Evolutionary conservation across 2,329 filamentous ascomycete genomes (phyloP).

Genomic region (Daldinia sp.): DNA sequence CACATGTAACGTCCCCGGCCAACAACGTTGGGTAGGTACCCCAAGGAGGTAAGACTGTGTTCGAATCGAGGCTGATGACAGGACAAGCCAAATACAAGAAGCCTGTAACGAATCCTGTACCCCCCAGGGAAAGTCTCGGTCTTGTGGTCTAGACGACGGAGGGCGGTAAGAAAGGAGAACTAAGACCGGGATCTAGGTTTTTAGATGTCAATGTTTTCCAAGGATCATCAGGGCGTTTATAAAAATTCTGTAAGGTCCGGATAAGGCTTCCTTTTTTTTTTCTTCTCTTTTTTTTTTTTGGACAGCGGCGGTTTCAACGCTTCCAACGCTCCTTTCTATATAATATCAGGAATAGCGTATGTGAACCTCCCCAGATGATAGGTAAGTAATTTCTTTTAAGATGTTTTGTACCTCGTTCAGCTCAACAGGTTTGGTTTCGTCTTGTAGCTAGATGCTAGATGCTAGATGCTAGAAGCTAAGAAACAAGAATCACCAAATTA

Average conservation of each 20-base stretch:
- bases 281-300: constrained; percentile 1
- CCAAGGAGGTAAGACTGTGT: constrained; percentile 27
- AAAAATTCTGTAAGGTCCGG: constrained; percentile 1
- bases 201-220: constrained; percentile 1
- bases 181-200: constrained; percentile 8
- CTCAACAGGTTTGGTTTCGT: background rate
- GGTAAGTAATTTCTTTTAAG: constrained; percentile 18
- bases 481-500: background rate
- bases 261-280: background rate
- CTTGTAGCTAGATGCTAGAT: too few relatives aligned
- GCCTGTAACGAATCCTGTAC: too few relatives aligned
- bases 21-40: constrained; percentile 26
- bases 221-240: background rate
- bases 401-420: background rate
- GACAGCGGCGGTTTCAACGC: constrained; percentile 2
- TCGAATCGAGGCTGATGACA: constrained; percentile 31
- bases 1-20: constrained; percentile 36
- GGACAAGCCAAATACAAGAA: constrained; percentile 16
- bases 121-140: constrained; percentile 29
- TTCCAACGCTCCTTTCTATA: constrained; percentile 15
- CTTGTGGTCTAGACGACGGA: constrained; percentile 19
- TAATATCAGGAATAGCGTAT: constrained; percentile 4
- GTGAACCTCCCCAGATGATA: background rate
- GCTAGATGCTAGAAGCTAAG: too few relatives aligned
- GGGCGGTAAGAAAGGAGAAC: constrained; percentile 16